These are phyloP conservation scores for Yamadazyma paraphyllophila DNA, from an alignment of 805 yeast genomes.

Conservation along the genomic window DNA sequence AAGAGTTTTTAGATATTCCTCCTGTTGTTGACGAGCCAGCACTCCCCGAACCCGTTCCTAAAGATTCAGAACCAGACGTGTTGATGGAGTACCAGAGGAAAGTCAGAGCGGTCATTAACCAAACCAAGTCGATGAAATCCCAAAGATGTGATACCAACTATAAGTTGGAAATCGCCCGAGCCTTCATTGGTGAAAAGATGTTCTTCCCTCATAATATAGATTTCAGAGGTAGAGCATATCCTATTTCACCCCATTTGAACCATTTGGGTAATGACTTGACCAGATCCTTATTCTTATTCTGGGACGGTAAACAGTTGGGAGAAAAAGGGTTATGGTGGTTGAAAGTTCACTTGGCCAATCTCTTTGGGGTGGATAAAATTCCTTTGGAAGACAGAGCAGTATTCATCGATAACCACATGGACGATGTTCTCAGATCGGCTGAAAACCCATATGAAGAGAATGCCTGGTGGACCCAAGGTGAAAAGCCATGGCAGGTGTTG, in stretches of 20 bases:
- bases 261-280: constrained; percentile 80
- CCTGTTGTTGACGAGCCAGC: constrained; percentile 44
- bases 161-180: constrained; percentile 92
- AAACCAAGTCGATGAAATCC: constrained; percentile 69
- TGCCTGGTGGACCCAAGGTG: constrained; percentile 72
- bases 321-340: constrained; percentile 67
- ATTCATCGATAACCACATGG: constrained; percentile 57
- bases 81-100: constrained; percentile 65
- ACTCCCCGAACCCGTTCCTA: constrained; percentile 50
- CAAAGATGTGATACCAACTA: constrained; percentile 93
- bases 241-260: constrained; percentile 75
- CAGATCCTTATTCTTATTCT: constrained; percentile 66
- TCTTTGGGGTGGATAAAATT: constrained; percentile 73
- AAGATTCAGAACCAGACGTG: constrained; percentile 68
- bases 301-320: constrained; percentile 75
- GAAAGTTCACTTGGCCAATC: constrained; percentile 70
- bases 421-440: constrained; percentile 56
- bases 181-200: constrained; percentile 71
- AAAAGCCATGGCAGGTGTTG: constrained; percentile 81
- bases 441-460: constrained; percentile 55
- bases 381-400: constrained; percentile 61
- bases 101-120: constrained; percentile 56
- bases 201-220: constrained; percentile 81
- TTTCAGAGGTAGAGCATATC: constrained; percentile 83
- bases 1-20: constrained; percentile 71